Conservation (phyloP, 345 rosid genomes). For the Ceriops zippeliana region DNA sequence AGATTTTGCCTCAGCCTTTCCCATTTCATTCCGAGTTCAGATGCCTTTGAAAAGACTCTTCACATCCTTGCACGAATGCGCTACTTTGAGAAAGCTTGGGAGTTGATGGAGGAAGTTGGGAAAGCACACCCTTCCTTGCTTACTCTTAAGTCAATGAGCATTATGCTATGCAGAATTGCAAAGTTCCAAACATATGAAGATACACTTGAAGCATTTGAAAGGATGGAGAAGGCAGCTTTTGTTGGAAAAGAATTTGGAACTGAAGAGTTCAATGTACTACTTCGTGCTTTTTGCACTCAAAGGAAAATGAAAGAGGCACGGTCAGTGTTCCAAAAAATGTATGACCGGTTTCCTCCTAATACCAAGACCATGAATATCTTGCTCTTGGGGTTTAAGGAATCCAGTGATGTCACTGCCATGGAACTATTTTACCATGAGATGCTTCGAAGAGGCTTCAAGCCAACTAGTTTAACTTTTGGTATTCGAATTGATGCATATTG, state of each 20-base stretch:
- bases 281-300: slow-evolving; percentile 63
- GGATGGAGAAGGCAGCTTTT: slow-evolving; percentile 60
- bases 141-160: slow-evolving; percentile 74
- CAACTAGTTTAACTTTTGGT: slow-evolving; percentile 50
- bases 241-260: slow-evolving; percentile 45
- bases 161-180: slow-evolving; percentile 60
- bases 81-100: slow-evolving; percentile 85
- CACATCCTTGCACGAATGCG: slow-evolving; percentile 82
- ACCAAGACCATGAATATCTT: slow-evolving; percentile 77
- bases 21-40: slow-evolving; percentile 41
- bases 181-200: slow-evolving; percentile 69
- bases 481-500: slow-evolving; percentile 81
- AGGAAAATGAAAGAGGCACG: slow-evolving; percentile 82
- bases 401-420: slow-evolving; percentile 64
- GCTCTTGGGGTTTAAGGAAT: slow-evolving; percentile 76
- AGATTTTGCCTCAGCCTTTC: slow-evolving; percentile 37
- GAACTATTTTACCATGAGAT: slow-evolving; percentile 83
- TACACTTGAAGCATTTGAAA: slow-evolving; percentile 57
- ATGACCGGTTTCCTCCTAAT: slow-evolving; percentile 51
- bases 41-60: slow-evolving; percentile 77
- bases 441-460: slow-evolving; percentile 64
- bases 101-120: slow-evolving; percentile 50
- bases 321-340: slow-evolving; percentile 59
- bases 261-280: slow-evolving; percentile 73
- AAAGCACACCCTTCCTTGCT: slow-evolving; percentile 44